Conservation (phyloP, 352 stramenopile species). For the Pythium myriotylum region DNA sequence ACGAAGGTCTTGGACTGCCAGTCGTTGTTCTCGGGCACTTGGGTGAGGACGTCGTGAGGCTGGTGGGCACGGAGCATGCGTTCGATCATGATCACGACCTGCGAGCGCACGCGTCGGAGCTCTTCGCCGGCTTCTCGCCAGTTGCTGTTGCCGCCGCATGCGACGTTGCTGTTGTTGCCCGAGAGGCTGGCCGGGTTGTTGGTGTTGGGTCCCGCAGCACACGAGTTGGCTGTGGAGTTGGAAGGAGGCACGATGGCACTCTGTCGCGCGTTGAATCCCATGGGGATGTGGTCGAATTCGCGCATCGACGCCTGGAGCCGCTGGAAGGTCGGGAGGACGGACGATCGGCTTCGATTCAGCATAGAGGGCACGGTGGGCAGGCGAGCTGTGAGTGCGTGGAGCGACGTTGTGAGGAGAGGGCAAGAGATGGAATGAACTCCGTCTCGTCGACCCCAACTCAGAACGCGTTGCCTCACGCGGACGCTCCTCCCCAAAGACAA, state of each 20-base stretch:
- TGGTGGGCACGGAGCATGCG: constrained; percentile 58
- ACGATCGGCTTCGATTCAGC: constrained; percentile 43
- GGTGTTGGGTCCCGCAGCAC: constrained; percentile 16
- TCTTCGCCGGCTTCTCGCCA: constrained; percentile 47
- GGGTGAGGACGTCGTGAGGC: constrained; percentile 59
- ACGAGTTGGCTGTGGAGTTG: constrained; percentile 10
- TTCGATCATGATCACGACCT: constrained; percentile 52
- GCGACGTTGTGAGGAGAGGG: constrained; percentile 7
- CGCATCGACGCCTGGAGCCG: constrained; percentile 52
- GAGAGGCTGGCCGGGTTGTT: constrained; percentile 13
- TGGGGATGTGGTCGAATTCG: constrained; percentile 39
- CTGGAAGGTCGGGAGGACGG: constrained; percentile 47
- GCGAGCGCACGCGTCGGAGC: constrained; percentile 46
- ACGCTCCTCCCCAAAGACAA: constrained; percentile 5
- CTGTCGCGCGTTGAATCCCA: constrained; percentile 16
- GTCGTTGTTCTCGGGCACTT: constrained; percentile 62
- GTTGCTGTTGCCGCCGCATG: constrained; percentile 24
- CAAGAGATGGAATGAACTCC: constrained; percentile 30
- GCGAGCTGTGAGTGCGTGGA: not conserved
- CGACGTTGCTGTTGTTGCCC: constrained; percentile 4
- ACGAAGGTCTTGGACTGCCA: constrained; percentile 64
- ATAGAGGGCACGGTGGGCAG: constrained; percentile 28
- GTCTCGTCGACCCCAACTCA: not conserved
- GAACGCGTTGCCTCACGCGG: constrained; percentile 1
- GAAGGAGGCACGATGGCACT: constrained; percentile 12